Conservation (phyloP, 108 stramenopile genomes). For the Epithemia pelagica region DNA sequence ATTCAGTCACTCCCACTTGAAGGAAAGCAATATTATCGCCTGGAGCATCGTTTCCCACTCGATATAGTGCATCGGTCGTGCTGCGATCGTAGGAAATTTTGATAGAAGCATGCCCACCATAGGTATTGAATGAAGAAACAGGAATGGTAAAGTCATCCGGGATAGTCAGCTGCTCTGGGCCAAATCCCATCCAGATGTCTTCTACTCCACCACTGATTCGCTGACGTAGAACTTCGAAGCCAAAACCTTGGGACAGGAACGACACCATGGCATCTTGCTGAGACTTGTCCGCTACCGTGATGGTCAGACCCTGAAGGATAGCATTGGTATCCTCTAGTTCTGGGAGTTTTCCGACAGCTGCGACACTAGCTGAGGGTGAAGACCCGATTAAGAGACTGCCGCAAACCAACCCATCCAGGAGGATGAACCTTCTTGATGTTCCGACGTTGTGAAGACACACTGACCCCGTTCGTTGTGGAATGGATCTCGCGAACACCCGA, state of each 20-base stretch:
- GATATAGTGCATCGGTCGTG: conserved; percentile 36
- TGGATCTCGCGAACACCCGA: no score
- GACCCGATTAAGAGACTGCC: neutral
- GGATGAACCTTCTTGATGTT: neutral
- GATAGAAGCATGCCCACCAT: conserved; percentile 80
- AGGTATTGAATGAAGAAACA: conserved; percentile 66
- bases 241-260: conserved; percentile 59
- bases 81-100: conserved; percentile 62
- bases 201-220: conserved; percentile 25
- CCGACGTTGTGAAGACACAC: no score
- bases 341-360: conserved; percentile 57
- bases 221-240: conserved; percentile 30
- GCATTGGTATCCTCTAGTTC: conserved; percentile 64
- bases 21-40: conserved; percentile 77
- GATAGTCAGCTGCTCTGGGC: conserved; percentile 67
- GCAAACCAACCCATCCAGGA: neutral
- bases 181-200: conserved; percentile 74
- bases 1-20: conserved; percentile 72
- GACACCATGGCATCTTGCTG: conserved; percentile 61
- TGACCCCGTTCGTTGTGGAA: no score
- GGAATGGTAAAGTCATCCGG: conserved; percentile 55
- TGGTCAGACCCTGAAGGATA: conserved; percentile 55
- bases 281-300: conserved; percentile 53
- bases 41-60: conserved; percentile 46
- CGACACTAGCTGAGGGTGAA: conserved; percentile 7